Conservation (phyloP, 169 alveolate species). For the Plasmodium gonderi region DNA sequence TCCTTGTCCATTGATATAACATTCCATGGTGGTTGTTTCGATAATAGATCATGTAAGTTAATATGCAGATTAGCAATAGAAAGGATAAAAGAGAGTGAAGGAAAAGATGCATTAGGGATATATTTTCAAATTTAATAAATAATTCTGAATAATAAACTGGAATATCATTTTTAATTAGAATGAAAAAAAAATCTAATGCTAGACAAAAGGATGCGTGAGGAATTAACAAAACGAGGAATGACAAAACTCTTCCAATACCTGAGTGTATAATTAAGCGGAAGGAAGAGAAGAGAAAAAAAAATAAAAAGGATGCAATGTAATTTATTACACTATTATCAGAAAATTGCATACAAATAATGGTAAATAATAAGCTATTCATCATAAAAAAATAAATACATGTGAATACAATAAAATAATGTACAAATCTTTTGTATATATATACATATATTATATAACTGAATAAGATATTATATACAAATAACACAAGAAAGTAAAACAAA, state of each 20-base stretch:
- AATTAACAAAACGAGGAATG: conserved; percentile 14
- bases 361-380: conserved; percentile 42
- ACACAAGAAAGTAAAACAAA: conserved; percentile 30
- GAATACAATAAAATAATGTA: conserved; percentile 35
- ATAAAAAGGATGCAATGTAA: conserved; percentile 53
- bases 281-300: conserved; percentile 45
- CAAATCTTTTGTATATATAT: conserved; percentile 2
- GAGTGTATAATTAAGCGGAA: conserved; percentile 71
- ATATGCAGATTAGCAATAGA: not conserved
- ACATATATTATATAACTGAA: conserved; percentile 31
- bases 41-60: conserved; percentile 17
- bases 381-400: conserved; percentile 16
- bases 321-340: conserved; percentile 44
- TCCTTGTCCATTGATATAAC: not conserved
- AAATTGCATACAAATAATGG: conserved; percentile 62
- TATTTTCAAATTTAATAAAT: conserved; percentile 29
- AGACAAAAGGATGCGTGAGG: conserved; percentile 65
- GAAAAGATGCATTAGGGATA: conserved; percentile 27
- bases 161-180: conserved; percentile 44
- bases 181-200: conserved; percentile 53
- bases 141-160: conserved; percentile 3
- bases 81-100: conserved; percentile 30
- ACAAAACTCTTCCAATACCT: not conserved
- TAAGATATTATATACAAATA: conserved; percentile 36
- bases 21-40: not conserved